These are phyloP conservation scores for Globisporangium takayamanum DNA, from an alignment of 352 stramenopile species.

Conservation along the genomic window DNA sequence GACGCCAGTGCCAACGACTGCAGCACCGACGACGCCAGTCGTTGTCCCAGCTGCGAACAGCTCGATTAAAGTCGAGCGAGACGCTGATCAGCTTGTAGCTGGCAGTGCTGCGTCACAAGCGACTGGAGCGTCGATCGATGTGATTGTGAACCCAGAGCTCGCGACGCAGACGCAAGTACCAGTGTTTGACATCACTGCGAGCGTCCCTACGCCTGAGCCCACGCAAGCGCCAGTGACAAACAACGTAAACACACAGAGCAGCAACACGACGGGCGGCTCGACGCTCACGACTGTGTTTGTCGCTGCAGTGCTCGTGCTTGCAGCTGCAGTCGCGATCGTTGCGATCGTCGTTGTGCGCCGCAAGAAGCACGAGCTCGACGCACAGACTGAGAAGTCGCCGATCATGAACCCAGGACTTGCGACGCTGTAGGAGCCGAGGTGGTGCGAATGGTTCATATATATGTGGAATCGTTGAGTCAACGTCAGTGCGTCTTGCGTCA, in stretches of 20 bases:
- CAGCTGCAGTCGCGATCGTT: slow-evolving; percentile 11
- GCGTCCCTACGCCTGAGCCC: neutral
- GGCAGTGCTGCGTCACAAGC: neutral
- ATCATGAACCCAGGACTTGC: slow-evolving; percentile 13
- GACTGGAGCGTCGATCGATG: neutral
- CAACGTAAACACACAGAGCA: slow-evolving; percentile 4
- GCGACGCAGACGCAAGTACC: neutral
- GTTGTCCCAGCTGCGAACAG: neutral
- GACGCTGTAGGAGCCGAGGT: slow-evolving; percentile 11
- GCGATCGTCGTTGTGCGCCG: slow-evolving; percentile 26
- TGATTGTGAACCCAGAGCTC: neutral
- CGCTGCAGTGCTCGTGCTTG: slow-evolving; percentile 12
- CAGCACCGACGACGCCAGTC: slow-evolving; percentile 1
- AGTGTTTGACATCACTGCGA: neutral
- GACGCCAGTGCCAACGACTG: neutral
- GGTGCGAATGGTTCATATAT: neutral
- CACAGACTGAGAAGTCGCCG: slow-evolving; percentile 22
- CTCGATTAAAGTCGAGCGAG: neutral
- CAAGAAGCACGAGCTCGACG: slow-evolving; percentile 27
- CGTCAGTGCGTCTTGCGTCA: too few relatives aligned
- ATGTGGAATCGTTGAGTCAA: too few relatives aligned
- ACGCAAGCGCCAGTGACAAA: neutral
- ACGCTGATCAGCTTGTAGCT: slow-evolving; percentile 1
- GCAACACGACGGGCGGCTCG: neutral
- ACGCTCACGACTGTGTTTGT: slow-evolving; percentile 9